Percentiles rank a stretch among this genome's conserved stretches.
Evolutionary conservation across 139 green algal genomes (phyloP).

Genomic region (Micractinium sp.): DNA sequence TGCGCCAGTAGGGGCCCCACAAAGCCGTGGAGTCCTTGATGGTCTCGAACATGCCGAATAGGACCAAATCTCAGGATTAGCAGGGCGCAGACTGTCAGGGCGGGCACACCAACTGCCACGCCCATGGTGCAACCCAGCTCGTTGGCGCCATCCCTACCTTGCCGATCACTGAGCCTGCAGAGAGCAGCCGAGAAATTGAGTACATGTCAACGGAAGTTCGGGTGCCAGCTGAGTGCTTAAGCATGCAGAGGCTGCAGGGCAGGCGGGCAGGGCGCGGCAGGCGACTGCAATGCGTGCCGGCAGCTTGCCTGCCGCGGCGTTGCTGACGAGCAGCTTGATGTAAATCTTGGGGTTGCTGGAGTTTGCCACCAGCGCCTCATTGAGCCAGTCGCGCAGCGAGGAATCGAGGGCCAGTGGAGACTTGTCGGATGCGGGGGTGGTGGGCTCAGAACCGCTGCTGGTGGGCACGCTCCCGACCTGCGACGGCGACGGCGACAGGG

Average conservation of each 20-base stretch:
- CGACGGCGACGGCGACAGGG: background rate
- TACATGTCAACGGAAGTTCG: no score
- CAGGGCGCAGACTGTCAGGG: background rate
- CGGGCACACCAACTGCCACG: background rate
- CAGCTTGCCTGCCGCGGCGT: constrained; percentile 55
- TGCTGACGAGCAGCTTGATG: constrained; percentile 79
- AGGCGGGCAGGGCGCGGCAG: no score
- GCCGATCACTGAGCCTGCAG: constrained; percentile 74
- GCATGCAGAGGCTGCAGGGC: no score
- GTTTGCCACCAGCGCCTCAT: background rate
- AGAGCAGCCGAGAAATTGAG: no score
- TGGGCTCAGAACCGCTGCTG: constrained; percentile 18
- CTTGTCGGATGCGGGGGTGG: constrained; percentile 14
- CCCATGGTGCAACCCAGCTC: background rate
- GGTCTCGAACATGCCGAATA: no score
- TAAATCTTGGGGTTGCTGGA: constrained; percentile 34
- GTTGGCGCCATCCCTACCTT: constrained; percentile 22
- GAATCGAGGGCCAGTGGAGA: constrained; percentile 11
- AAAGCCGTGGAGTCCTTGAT: no score
- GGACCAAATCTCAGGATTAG: no score
- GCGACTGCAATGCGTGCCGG: no score
- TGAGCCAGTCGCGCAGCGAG: constrained; percentile 22
- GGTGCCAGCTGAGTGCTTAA: no score
- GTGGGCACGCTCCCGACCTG: constrained; percentile 26
- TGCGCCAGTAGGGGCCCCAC: background rate